phyloP scores from a whole-genome alignment of 2,329 filamentous ascomycete species.

The Beauveria sp. region DNA sequence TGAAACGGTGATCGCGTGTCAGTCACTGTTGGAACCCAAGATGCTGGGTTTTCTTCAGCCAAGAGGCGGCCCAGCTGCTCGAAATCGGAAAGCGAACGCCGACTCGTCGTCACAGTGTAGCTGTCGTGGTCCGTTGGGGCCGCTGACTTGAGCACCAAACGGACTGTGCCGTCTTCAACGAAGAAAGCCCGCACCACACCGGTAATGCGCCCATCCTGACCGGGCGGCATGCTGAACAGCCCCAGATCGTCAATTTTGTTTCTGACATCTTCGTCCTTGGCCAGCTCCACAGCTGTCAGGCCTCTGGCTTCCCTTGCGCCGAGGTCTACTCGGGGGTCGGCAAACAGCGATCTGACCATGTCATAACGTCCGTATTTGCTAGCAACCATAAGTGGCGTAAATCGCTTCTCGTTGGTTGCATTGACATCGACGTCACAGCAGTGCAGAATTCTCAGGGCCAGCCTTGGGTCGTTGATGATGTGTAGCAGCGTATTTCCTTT shows the following conservation, averaged over 20 bases:
- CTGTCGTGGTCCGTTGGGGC: slow-evolving; percentile 73
- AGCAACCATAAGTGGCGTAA: slow-evolving; percentile 94
- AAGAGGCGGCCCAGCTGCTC: slow-evolving; percentile 82
- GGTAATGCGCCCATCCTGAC: slow-evolving; percentile 73
- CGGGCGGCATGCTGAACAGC: slow-evolving; percentile 66
- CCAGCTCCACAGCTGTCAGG: slow-evolving; percentile 87
- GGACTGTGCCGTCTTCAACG: slow-evolving; percentile 89
- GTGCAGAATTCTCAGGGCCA: slow-evolving; percentile 68
- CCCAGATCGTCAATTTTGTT: slow-evolving; percentile 94
- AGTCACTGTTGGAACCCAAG: slow-evolving; percentile 78
- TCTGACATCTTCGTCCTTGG: slow-evolving; percentile 94
- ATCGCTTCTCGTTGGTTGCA: slow-evolving; percentile 87
- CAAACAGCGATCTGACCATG: slow-evolving; percentile 81
- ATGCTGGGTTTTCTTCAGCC: slow-evolving; percentile 83
- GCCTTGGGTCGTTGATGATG: slow-evolving; percentile 77
- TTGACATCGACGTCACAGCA: slow-evolving; percentile 94
- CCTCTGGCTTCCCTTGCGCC: slow-evolving; percentile 78
- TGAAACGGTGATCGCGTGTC: slow-evolving; percentile 83
- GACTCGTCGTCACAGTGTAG: slow-evolving; percentile 90
- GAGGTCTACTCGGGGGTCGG: slow-evolving; percentile 79
- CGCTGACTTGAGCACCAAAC: slow-evolving; percentile 89
- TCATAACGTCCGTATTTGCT: slow-evolving; percentile 97
- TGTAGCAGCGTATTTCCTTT: slow-evolving; percentile 96
- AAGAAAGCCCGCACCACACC: slow-evolving; percentile 94
- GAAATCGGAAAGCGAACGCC: slow-evolving; percentile 81